These are phyloP conservation scores for Solanum chaucha DNA, from an alignment of 257 asterid genomes.

Conservation along the genomic window DNA sequence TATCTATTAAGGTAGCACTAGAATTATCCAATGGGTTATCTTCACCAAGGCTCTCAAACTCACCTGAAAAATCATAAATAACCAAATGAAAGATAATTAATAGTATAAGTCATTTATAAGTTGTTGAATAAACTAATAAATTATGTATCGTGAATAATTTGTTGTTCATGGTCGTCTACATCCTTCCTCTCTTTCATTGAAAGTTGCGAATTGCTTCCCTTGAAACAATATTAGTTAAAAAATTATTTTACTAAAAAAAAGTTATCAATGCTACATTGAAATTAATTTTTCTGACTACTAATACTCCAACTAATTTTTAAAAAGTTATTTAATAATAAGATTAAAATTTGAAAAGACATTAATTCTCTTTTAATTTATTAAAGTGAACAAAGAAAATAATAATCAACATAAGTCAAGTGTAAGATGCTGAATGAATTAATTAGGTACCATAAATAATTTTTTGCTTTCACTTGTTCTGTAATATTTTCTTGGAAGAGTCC, in stretches of 20 bases:
- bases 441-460: no score
- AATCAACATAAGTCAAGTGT: no score
- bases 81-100: neutral
- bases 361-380: no score
- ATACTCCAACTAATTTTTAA: no score
- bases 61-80: neutral
- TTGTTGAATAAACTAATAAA: neutral
- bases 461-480: no score
- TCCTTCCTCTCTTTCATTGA: neutral
- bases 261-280: neutral
- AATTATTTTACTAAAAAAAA: neutral
- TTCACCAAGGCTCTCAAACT: neutral
- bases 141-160: neutral
- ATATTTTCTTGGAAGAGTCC: no score
- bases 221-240: neutral
- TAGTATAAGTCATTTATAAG: neutral
- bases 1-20: no score
- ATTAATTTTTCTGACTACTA: neutral
- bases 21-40: neutral
- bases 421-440: no score
- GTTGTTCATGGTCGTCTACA: neutral
- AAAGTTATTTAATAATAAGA: no score
- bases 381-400: no score
- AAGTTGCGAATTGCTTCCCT: neutral
- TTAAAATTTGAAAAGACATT: no score